A percentile compares a stretch with the other conserved stretches of the same genome.
These are phyloP conservation scores for Annulohypoxylon stygium DNA, from an alignment of 495 filamentous ascomycete species.

Conservation along the genomic window DNA sequence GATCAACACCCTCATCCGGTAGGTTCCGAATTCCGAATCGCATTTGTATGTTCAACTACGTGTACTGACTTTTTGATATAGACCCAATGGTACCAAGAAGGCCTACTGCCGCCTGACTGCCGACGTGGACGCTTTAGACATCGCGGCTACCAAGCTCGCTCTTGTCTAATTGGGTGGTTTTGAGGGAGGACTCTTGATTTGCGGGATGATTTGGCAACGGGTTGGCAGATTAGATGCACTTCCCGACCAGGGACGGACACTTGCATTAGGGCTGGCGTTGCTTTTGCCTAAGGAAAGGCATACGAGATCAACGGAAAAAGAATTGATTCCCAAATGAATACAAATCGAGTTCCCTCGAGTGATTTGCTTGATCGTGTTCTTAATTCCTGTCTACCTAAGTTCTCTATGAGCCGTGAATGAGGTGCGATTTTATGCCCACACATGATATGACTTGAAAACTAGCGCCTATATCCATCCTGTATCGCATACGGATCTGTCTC, in stretches of 20 bases:
- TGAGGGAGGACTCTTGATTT: constrained; percentile 30
- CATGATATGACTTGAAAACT: background rate
- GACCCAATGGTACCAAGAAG: constrained; percentile 98
- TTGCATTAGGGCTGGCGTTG: constrained; percentile 55
- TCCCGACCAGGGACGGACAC: constrained; percentile 44
- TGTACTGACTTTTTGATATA: constrained; percentile 53
- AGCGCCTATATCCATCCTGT: background rate
- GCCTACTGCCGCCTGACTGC: constrained; percentile 93
- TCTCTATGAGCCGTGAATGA: constrained; percentile 24
- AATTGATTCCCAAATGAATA: constrained; percentile 45
- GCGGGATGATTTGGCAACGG: constrained; percentile 40
- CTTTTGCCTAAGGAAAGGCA: constrained; percentile 49
- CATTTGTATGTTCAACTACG: background rate
- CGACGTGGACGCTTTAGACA: constrained; percentile 98
- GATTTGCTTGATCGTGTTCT: constrained; percentile 17
- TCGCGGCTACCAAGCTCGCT: constrained; percentile 97
- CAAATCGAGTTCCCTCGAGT: constrained; percentile 24
- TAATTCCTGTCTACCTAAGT: background rate
- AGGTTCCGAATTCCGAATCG: constrained; percentile 47
- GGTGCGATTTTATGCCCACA: constrained; percentile 21
- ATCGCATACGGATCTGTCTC: background rate
- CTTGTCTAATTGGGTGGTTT: constrained; percentile 79
- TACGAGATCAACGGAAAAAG: constrained; percentile 51
- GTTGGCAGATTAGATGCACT: constrained; percentile 47
- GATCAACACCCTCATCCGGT: constrained; percentile 99